These are phyloP conservation scores for Hsuehochloa calcarea DNA, from an alignment of 176 grass and related monocot species.

Conservation along the genomic window DNA sequence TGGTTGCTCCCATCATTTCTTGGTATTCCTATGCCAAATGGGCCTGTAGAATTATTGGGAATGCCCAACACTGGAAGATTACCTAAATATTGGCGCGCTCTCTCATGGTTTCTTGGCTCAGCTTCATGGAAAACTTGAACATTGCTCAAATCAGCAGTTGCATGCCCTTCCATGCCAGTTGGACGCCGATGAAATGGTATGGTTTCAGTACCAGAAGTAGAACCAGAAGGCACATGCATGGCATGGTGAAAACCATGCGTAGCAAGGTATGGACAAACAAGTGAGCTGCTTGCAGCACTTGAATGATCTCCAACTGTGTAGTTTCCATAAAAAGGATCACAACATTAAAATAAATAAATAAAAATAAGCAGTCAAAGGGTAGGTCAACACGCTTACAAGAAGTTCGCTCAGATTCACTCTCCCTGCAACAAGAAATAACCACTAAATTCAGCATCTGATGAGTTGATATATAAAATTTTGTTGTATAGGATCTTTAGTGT, in stretches of 20 bases:
- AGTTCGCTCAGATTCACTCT: constrained; percentile 23
- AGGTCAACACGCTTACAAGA: constrained; percentile 36
- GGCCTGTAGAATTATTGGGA: neutral
- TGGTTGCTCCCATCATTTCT: constrained; percentile 27
- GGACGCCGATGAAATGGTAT: constrained; percentile 36
- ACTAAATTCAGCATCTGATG: neutral
- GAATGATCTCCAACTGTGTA: constrained; percentile 32
- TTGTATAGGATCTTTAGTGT: neutral
- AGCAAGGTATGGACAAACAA: constrained; percentile 33
- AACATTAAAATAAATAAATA: neutral
- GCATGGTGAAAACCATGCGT: constrained; percentile 30
- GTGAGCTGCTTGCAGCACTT: constrained; percentile 27
- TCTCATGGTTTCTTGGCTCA: constrained; percentile 41
- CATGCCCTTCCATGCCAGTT: constrained; percentile 16
- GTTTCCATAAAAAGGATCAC: constrained; percentile 19
- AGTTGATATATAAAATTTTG: neutral
- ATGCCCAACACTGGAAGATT: constrained; percentile 27
- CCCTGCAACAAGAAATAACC: constrained; percentile 23
- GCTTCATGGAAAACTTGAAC: constrained; percentile 28
- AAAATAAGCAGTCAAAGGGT: neutral
- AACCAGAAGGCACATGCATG: constrained; percentile 26
- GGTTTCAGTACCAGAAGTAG: constrained; percentile 32
- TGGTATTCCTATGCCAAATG: constrained; percentile 26
- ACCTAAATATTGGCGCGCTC: constrained; percentile 29
- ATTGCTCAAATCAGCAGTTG: constrained; percentile 38